These are phyloP conservation scores for Tephrocybe sp. DNA, from an alignment of 768 basidiomycete genomes.

Conservation along the genomic window DNA sequence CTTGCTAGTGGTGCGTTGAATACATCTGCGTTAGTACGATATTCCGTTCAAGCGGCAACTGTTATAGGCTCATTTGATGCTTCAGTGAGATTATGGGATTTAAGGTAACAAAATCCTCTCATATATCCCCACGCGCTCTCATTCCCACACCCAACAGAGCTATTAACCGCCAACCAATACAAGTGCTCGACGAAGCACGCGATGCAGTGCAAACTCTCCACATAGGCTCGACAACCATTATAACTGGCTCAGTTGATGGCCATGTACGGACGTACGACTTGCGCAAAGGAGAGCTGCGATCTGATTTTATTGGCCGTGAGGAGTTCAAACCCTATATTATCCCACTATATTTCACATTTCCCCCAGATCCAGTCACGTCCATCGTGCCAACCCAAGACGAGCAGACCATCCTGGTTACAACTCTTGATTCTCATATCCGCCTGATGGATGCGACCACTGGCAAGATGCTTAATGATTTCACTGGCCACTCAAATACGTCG, in stretches of 20 bases:
- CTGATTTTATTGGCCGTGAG: constrained; percentile 90
- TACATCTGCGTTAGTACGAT: background rate
- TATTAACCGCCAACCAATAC: constrained; percentile 74
- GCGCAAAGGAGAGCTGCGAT: constrained; percentile 84
- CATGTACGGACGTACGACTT: constrained; percentile 92
- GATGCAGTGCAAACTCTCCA: constrained; percentile 83
- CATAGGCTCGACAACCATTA: constrained; percentile 62
- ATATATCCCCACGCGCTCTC: background rate
- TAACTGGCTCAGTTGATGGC: constrained; percentile 88
- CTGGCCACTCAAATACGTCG: constrained; percentile 67
- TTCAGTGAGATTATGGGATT: constrained; percentile 88
- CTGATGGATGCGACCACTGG: constrained; percentile 85
- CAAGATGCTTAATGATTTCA: constrained; percentile 81
- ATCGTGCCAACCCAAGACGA: constrained; percentile 76
- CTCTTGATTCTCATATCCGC: constrained; percentile 81
- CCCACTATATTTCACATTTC: constrained; percentile 8
- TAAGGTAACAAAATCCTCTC: constrained; percentile 49
- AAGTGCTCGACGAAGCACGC: constrained; percentile 82
- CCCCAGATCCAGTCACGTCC: constrained; percentile 80
- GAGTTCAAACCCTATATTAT: constrained; percentile 15
- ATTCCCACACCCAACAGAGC: constrained; percentile 51
- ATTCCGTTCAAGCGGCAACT: background rate
- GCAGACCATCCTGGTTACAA: constrained; percentile 78
- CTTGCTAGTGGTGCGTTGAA: constrained; percentile 73
- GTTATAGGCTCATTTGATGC: constrained; percentile 86